Base-by-base conservation (phyloP, 2,329 filamentous ascomycete genomes). In the Neophaeococcomyces mojaviensis region DNA sequence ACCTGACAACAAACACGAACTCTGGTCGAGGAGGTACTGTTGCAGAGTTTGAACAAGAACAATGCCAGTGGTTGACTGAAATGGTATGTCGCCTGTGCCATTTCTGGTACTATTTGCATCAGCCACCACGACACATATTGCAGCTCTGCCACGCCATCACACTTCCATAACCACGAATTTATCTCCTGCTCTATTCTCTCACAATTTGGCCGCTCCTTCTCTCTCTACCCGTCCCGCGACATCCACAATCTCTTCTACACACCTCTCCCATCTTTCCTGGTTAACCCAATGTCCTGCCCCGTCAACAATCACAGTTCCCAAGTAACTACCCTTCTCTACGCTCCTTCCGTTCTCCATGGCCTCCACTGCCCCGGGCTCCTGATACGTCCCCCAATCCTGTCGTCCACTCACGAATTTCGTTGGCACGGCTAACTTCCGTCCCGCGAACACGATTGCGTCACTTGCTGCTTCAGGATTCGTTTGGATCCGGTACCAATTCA, bases 281-380 rank as follows among this genome's bases (percentile, higher is more conserved):
- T 82, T 80, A 30, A 82, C 74, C 82, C 82, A 86, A 65, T 86
- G 82, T 0, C 82, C 82, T 3, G 79, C 80, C 1, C 72, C 71
- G 13, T 80, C 71, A 10, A 85, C 65, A 9, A 56, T 15, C 80
- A 63, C 40, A 59, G 71, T 28, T 67, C 61, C 1, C 76, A 75
- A 40, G 68, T 67, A 57, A 78, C 82, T 48, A 73, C 69, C 20
- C 61, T 65, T 51, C 78, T 81, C 0, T 65, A 76, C 70, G 20
- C 64, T 67, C 53, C 79, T 82, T 0, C 68, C 67, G 6, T 68
- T 62, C 4, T 66, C 66, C 61, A 79, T 76, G 22, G 69, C 70
- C 57, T 84, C 78, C 3, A 86, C 58, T 0, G 73, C 79, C 1
- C 79, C 79, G 0, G 81, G 81, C 53, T 81, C 73, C 59, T 86